Evolutionary conservation across 2,329 filamentous ascomycete genomes (phyloP), one percentile per base, ranked within the genome.

Genomic region (Teratosphaeria nubilosa): DNA sequence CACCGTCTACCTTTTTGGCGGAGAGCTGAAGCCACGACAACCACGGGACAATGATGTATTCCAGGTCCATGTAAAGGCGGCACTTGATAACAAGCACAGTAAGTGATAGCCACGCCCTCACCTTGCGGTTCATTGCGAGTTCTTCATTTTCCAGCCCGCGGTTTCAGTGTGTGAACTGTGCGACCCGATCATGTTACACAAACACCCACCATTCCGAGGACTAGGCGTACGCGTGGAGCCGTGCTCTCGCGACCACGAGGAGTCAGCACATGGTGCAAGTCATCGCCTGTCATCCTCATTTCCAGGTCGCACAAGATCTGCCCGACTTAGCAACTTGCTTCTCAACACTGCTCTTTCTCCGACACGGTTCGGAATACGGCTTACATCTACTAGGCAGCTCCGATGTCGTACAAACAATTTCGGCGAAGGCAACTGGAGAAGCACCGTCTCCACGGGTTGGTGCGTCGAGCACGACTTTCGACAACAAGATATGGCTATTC

Each of bases 31-130:
- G 52, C 80, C 86, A 2, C 79, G 84, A 53, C 76, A 88, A 67
- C 86, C 86, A 6, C 80, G 86, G 58, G 87, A 91, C 73, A 89
- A 90, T 68, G 78, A 84, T 64, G 80, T 94, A 70, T 86, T 91
- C 69, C 75, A 83, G 56, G 68, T 92, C 41, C 7, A 51, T 16
- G 14, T 51, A 34, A 2, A 25, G 4, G 34, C 51, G 25, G 51
- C 51, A 53, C 5, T 0, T 2, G 41, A 22, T 2, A 30, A 30
- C 27, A 48, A 48, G 41, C 41, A 53, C 30, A 11, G 51, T 53
- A 13, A 53, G 51, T 27, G 51, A 9, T 48, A 2, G 1, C 4
- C 20, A 22, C 5, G 9, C 20, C 16, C 41, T 10, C n/a, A 22
- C 20, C 16, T 41, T 41, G 11, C 16, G 32, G 13, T 41, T n/a